A percentile compares a stretch with the other conserved stretches of the same genome.
These are phyloP conservation scores for Fraxinus quadrangulata DNA, from an alignment of 257 asterid species.

Conservation along the genomic window DNA sequence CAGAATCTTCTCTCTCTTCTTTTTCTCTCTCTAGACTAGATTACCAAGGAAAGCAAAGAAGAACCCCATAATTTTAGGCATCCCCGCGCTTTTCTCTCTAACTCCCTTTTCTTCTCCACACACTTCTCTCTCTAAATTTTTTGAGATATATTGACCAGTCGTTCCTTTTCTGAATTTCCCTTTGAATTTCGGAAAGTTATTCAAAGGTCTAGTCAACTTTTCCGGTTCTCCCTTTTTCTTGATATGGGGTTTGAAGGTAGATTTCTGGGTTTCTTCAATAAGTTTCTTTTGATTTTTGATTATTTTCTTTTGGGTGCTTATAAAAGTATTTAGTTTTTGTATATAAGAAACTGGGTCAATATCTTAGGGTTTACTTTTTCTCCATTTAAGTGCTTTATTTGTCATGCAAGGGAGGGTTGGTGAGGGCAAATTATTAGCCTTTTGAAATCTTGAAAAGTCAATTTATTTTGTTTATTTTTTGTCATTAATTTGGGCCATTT, in stretches of 20 bases:
- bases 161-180: slow-evolving; percentile 27
- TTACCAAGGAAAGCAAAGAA: slow-evolving; percentile 5
- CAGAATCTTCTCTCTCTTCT: background rate
- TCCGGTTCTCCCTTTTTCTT: slow-evolving; percentile 26
- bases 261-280: slow-evolving; percentile 14
- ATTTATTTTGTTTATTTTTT: slow-evolving; percentile 27
- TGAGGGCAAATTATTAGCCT: slow-evolving; percentile 34
- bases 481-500: background rate
- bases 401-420: slow-evolving; percentile 36
- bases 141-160: slow-evolving; percentile 32
- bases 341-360: slow-evolving; percentile 39
- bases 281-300: background rate
- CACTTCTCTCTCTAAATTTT: slow-evolving; percentile 2
- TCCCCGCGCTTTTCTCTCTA: slow-evolving; percentile 44
- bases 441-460: slow-evolving; percentile 46
- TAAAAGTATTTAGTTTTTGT: slow-evolving; percentile 16
- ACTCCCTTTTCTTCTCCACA: slow-evolving; percentile 13
- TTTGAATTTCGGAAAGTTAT: slow-evolving; percentile 38
- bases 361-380: slow-evolving; percentile 38
- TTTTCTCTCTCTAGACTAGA: slow-evolving; percentile 12
- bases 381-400: background rate
- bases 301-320: slow-evolving; percentile 24
- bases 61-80: slow-evolving; percentile 41
- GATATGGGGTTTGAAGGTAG: slow-evolving; percentile 18
- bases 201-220: slow-evolving; percentile 35